phyloP scores from a whole-genome alignment of 2,329 filamentous ascomycete species.

The Scopulariopsis brevicaulis region DNA sequence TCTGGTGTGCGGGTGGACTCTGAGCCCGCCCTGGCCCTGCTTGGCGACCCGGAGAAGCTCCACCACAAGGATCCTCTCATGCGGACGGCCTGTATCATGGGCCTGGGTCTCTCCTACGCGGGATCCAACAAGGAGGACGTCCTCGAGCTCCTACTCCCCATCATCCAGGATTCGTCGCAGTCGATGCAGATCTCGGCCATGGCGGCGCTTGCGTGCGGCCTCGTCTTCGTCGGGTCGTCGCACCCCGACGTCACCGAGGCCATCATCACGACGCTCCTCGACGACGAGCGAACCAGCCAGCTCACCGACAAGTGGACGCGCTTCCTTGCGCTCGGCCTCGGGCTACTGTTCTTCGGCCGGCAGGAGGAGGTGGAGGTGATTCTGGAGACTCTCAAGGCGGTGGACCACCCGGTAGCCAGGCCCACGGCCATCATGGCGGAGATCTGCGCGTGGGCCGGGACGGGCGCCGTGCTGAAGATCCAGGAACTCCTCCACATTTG shows the following conservation, averaged over 20 bases:
- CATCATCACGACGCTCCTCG: conserved; percentile 84
- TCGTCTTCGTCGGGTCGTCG: conserved; percentile 88
- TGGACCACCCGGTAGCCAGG: conserved; percentile 94
- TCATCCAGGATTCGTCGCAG: conserved; percentile 71
- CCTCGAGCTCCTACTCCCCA: conserved; percentile 73
- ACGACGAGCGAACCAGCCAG: conserved; percentile 82
- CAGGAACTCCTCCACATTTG: conserved; percentile 96
- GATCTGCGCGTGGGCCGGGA: conserved; percentile 96
- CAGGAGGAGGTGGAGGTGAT: conserved; percentile 99
- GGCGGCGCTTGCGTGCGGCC: conserved; percentile 80
- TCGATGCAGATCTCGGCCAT: conserved; percentile 96
- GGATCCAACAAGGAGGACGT: conserved; percentile 87
- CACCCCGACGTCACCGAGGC: conserved; percentile 85
- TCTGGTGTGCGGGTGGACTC: conserved; percentile 82
- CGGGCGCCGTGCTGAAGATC: conserved; percentile 91
- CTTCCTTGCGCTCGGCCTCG: conserved; percentile 89
- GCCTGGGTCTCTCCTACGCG: conserved; percentile 86
- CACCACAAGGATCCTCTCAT: conserved; percentile 68
- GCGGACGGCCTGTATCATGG: conserved; percentile 84
- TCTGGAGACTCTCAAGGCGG: conserved; percentile 88
- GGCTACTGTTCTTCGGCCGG: conserved; percentile 87
- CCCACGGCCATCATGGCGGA: conserved; percentile 91
- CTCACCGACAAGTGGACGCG: conserved; percentile 97
- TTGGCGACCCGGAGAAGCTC: conserved; percentile 71
- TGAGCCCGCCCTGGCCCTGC: conserved; percentile 78